phyloP scores from a whole-genome alignment of 441 rosid species.

The Brassica hybrid region DNA sequence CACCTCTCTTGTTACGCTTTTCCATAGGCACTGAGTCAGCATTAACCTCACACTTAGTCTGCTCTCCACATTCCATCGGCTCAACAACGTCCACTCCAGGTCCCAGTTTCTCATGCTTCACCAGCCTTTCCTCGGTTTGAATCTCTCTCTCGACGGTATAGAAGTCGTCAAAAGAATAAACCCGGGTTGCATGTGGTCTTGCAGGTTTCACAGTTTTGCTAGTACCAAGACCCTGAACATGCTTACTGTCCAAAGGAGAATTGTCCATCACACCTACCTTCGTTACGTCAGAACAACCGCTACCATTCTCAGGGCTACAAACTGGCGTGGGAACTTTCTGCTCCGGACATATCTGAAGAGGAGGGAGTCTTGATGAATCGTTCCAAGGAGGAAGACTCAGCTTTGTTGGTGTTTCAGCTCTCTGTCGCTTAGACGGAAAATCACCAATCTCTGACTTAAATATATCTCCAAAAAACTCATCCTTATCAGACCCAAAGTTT shows the following conservation, averaged over 20 bases:
- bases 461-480: background rate
- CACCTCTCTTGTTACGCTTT: constrained; percentile 43
- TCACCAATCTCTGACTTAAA: background rate
- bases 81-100: constrained; percentile 16
- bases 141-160: background rate
- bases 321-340: no score
- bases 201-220: background rate
- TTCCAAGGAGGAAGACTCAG: background rate
- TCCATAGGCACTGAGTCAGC: constrained; percentile 5
- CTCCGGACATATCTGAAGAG: background rate
- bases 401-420: background rate
- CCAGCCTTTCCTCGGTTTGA: constrained; percentile 22
- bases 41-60: constrained; percentile 11
- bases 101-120: background rate
- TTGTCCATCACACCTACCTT: constrained; percentile 5
- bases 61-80: constrained; percentile 24
- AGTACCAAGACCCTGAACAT: no score
- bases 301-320: background rate
- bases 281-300: constrained; percentile 8
- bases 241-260: constrained; percentile 7
- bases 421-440: background rate
- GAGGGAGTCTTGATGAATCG: background rate
- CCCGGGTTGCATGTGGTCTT: background rate
- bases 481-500: no score
- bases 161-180: constrained; percentile 18